These are phyloP conservation scores for Moniliophthora roreri DNA, from an alignment of 1,284 basidiomycete species.

Conservation along the genomic window DNA sequence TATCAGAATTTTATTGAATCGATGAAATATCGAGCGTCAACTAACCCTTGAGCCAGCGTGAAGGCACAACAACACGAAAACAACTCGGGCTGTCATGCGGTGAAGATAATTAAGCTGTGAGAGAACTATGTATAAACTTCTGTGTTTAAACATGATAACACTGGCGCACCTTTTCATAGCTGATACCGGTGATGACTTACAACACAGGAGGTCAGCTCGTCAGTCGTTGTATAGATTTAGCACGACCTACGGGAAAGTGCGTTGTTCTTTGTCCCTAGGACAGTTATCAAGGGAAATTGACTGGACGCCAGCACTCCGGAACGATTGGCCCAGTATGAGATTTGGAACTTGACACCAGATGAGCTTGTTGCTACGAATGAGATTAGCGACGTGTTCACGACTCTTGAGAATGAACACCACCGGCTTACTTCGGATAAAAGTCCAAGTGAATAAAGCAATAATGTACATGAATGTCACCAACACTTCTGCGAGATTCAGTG, in stretches of 20 bases:
- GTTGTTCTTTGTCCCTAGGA: slow-evolving; percentile 67
- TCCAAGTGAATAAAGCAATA: slow-evolving; percentile 44
- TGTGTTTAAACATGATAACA: not conserved
- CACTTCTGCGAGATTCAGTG: slow-evolving; percentile 48
- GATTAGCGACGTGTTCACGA: not conserved
- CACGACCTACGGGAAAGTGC: slow-evolving; percentile 49
- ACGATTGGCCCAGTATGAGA: slow-evolving; percentile 46
- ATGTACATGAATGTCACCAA: slow-evolving; percentile 45
- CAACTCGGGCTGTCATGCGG: slow-evolving; percentile 48
- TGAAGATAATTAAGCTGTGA: slow-evolving; percentile 51
- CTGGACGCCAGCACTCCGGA: slow-evolving; percentile 49
- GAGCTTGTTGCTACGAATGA: slow-evolving; percentile 34
- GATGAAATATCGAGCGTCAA: not conserved
- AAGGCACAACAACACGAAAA: slow-evolving; percentile 49
- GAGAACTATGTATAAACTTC: not conserved
- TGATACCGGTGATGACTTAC: slow-evolving; percentile 57
- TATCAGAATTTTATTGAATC: not conserved
- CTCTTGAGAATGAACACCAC: slow-evolving; percentile 2
- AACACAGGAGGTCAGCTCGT: slow-evolving; percentile 2
- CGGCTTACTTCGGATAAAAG: slow-evolving; percentile 51
- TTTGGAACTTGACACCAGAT: slow-evolving; percentile 32
- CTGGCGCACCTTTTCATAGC: slow-evolving; percentile 51
- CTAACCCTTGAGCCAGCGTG: slow-evolving; percentile 46
- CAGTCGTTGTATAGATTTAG: not conserved
- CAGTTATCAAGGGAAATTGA: slow-evolving; percentile 63